Base-by-base conservation (phyloP, 179 eudicot species). In the Carnegiea gigantea region DNA sequence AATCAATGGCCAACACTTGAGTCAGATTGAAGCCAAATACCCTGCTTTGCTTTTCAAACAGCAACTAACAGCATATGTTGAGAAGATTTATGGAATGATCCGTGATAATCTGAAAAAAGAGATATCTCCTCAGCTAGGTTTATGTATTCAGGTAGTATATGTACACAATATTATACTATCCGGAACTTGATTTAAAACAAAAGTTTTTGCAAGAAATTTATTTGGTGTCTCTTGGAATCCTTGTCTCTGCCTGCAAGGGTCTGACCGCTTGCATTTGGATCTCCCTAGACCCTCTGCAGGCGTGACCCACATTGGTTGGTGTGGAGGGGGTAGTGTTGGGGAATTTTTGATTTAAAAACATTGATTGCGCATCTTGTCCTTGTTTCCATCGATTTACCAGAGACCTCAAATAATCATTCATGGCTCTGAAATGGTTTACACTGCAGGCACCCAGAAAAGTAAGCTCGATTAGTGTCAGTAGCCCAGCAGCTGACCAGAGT, bases 31-130 rank as follows among this genome's bases (percentile, higher is more conserved):
- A 78, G 96, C 98, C 89, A 95, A 92, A 85, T 95, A 95, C 80
- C 97, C 98, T 73, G 97, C 98, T 11, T 88, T 93, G 88, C 91
- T 95, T 80, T 93, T 95, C 78, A 95, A 95, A 80, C 98, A 95
- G 86, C 98, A 95, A 82, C 79, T 95, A 73, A 93, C 94, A 75
- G 98, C 98, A 71, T 95, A 93, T 88, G 93, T 95, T 57, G 98
- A 95, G 83, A 95, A 95, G 87, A 93, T 93, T 77, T 95, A 95
- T 75, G 98, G 98, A 80, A 92, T 95, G 97, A 90, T 95, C 70
- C 92, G 98, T 17, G 98, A 95, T 81, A 93, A 95, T 82, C 84
- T 95, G 78, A 95, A 95, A 78, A 95, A 91, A 79, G 96, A 93
- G 85, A 93, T 93, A 71, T 95, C 98, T 83, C 98, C 98, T 46